Evolutionary conservation across 2,329 filamentous ascomycete species (phyloP).

Genomic region (Aureobasidium musti): DNA sequence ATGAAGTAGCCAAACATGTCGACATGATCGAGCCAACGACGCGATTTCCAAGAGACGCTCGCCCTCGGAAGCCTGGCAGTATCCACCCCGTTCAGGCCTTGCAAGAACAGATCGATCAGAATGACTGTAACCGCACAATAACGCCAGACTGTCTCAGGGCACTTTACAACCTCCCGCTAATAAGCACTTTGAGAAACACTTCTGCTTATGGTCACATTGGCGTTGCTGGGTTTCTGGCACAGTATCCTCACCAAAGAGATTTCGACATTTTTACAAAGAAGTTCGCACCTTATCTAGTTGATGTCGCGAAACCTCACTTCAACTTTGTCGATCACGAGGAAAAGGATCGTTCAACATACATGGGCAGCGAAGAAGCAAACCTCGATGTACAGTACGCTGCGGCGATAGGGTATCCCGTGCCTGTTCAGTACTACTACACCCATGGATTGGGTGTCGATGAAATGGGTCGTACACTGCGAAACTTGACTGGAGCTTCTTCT

Average conservation of each 20-base stretch:
- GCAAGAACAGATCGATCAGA: not conserved
- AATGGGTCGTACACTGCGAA: too few species aligned
- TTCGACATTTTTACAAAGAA: not conserved
- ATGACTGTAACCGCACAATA: not conserved
- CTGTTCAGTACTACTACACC: not conserved
- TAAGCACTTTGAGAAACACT: not conserved
- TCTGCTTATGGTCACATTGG: not conserved
- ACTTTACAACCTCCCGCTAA: not conserved
- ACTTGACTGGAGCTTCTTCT: too few species aligned
- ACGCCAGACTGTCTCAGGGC: not conserved
- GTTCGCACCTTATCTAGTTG: not conserved
- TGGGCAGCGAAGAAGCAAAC: not conserved
- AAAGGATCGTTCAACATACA: not conserved
- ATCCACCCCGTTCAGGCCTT: too few species aligned
- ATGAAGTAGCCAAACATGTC: not conserved
- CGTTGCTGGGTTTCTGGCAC: not conserved
- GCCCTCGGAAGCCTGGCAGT: too few species aligned
- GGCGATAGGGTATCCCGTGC: not conserved
- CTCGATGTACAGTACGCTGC: not conserved
- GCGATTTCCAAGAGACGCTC: not conserved
- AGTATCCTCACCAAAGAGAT: not conserved
- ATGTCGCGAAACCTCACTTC: not conserved
- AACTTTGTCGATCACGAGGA: not conserved
- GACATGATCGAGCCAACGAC: not conserved
- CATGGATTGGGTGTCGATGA: not conserved